Conservation (phyloP, 2,329 filamentous ascomycete genomes). For the Ascochyta clinopodiicola region DNA sequence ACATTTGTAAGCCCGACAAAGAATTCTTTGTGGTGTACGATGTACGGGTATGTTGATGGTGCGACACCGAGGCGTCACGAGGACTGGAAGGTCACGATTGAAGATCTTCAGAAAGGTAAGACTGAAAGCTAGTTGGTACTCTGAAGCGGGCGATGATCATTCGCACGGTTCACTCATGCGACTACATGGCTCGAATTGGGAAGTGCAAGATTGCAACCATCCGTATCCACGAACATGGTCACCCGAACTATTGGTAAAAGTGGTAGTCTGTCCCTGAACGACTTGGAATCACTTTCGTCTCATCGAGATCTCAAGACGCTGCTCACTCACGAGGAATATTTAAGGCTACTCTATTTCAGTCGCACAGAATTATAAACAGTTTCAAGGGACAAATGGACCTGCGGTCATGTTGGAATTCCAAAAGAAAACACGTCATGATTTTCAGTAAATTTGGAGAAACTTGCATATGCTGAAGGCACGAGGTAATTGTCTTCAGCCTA, state of each 20-base stretch:
- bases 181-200: not conserved
- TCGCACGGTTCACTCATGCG: no score
- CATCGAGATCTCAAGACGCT: not conserved
- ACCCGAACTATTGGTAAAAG: not conserved
- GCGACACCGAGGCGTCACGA: constrained; percentile 18
- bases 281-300: not conserved
- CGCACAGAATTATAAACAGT: not conserved
- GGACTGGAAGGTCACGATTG: not conserved
- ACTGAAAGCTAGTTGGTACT: not conserved
- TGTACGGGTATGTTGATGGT: constrained; percentile 25
- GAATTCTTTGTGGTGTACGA: not conserved
- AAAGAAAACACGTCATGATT: not conserved
- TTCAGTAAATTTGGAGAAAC: not conserved
- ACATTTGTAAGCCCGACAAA: not conserved
- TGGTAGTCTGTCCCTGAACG: not conserved
- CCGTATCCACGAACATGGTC: not conserved
- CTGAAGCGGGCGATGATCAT: not conserved
- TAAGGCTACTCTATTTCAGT: not conserved
- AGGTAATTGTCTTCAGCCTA: not conserved
- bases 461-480: not conserved
- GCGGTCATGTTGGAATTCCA: no score
- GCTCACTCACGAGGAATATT: not conserved
- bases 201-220: not conserved
- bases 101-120: not conserved
- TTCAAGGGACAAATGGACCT: not conserved